These are phyloP conservation scores for Saccharomycopsis sp. DNA, from an alignment of 805 yeast genomes.

Conservation along the genomic window DNA sequence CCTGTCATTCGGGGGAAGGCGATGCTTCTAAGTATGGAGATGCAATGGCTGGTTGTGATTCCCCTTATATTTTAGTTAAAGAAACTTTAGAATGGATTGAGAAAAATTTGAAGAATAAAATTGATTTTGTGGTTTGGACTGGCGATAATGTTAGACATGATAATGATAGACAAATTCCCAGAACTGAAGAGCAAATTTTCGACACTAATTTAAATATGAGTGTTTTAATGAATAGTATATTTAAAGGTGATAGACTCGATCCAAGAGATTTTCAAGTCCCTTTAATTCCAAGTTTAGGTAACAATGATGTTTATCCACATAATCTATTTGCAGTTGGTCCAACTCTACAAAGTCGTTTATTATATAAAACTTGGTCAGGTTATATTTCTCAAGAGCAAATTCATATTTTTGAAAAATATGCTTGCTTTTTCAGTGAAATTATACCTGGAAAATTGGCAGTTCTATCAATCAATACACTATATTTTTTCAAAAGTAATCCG, in stretches of 20 bases:
- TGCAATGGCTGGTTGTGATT: slow-evolving; percentile 68
- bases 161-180: slow-evolving; percentile 62
- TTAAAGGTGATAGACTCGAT: slow-evolving; percentile 34
- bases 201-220: slow-evolving; percentile 56
- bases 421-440: slow-evolving; percentile 66
- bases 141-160: slow-evolving; percentile 86
- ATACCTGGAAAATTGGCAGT: slow-evolving; percentile 72
- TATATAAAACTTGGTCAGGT: slow-evolving; percentile 61
- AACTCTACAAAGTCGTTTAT: slow-evolving; percentile 73
- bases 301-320: slow-evolving; percentile 86
- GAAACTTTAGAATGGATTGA: slow-evolving; percentile 60
- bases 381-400: slow-evolving; percentile 71
- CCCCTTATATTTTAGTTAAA: slow-evolving; percentile 52
- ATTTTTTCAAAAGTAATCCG: slow-evolving; percentile 67
- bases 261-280: slow-evolving; percentile 36
- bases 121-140: slow-evolving; percentile 84
- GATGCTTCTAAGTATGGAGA: slow-evolving; percentile 62
- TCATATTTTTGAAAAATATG: slow-evolving; percentile 65
- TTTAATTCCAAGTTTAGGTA: slow-evolving; percentile 68
- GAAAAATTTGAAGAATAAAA: slow-evolving; percentile 55
- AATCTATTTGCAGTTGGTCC: slow-evolving; percentile 82
- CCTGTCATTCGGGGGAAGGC: slow-evolving; percentile 49
- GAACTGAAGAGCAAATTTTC: slow-evolving; percentile 63
- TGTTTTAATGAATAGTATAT: slow-evolving; percentile 38
- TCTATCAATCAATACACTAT: slow-evolving; percentile 67